Base-by-base conservation (phyloP, 805 yeast species). In the Spathaspora hagerdaliae region DNA sequence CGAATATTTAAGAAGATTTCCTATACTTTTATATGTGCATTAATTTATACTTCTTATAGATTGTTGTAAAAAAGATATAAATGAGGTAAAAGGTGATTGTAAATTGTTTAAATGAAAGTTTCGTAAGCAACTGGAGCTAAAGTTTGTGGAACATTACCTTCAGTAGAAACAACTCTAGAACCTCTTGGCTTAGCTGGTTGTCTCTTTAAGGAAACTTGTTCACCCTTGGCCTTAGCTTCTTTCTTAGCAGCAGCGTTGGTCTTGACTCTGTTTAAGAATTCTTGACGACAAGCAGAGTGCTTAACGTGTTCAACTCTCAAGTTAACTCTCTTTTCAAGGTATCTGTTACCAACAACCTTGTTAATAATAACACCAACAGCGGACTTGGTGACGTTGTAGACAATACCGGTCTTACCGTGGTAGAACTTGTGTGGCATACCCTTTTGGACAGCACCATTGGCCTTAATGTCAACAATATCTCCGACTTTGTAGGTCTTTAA, bases 391-490 rank as follows among this genome's bases (percentile, higher is more conserved):
- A 94, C 95, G 85, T 94, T 94, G 96, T 83, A 94, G 60, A 94
- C 83, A 65, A 94, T 88, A 85, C 99, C 99, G 61, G 99, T 94
- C 85, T 91, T 94, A 79, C 99, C 99, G 84, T 94, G 97, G 97
- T 94, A 94, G 87, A 82, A 91, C 83, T 94, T 94, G 90, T 89
- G 96, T 75, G 99, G 99, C 97, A 94, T 89, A 88, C 98, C 97
- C 86, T 92, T 91, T 76, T 94, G 98, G 82, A 91, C 82, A 61
- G 99, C 82, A 83, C 97, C 97, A 75, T 94, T 94, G 76, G 95
- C 99, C 81, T 88, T 92, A 83, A 94, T 91, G 78, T 94, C 99
- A 70, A 94, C 99, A 67, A 94, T 92, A 77, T 94, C 99, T 72
- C 99, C 99, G 67, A 94, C 97, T 78, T 83, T 90, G 96, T 94